Percentiles rank a stretch among this genome's conserved stretches.
Conservation (phyloP, 2,329 filamentous ascomycete species). For the Cucurbitaria berberidis region DNA sequence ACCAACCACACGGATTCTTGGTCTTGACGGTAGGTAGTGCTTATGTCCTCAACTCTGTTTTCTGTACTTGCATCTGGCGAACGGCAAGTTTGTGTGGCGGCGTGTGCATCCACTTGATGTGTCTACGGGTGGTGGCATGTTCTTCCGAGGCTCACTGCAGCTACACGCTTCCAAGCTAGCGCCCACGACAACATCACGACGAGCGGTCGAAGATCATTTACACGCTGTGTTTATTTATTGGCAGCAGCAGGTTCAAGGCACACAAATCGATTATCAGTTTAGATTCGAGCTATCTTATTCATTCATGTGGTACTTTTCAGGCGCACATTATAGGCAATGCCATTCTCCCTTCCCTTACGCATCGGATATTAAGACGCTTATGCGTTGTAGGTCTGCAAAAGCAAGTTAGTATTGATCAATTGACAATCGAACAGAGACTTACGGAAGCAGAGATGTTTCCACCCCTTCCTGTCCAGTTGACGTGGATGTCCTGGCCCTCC, state of each 20-base stretch:
- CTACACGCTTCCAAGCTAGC: constrained; percentile 12
- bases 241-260: background rate
- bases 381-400: constrained; percentile 79
- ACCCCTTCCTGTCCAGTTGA: constrained; percentile 99
- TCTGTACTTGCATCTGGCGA: background rate
- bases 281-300: constrained; percentile 26
- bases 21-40: background rate
- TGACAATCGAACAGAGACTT: background rate
- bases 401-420: constrained; percentile 1
- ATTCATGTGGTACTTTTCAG: constrained; percentile 29
- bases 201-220: constrained; percentile 2
- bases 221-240: background rate
- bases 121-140: constrained; percentile 5
- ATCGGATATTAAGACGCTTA: constrained; percentile 56
- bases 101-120: constrained; percentile 1
- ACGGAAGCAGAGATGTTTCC: constrained; percentile 91
- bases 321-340: constrained; percentile 19
- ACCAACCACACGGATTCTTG: constrained; percentile 10
- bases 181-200: constrained; percentile 1
- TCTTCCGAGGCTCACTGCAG: constrained; percentile 7
- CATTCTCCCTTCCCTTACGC: constrained; percentile 15
- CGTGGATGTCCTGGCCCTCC: constrained; percentile 87
- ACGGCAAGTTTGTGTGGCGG: background rate
- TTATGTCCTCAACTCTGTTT: background rate
- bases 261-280: constrained; percentile 32